Base-by-base conservation (phyloP, 169 alveolate species). In the Eimeria acervulina region DNA sequence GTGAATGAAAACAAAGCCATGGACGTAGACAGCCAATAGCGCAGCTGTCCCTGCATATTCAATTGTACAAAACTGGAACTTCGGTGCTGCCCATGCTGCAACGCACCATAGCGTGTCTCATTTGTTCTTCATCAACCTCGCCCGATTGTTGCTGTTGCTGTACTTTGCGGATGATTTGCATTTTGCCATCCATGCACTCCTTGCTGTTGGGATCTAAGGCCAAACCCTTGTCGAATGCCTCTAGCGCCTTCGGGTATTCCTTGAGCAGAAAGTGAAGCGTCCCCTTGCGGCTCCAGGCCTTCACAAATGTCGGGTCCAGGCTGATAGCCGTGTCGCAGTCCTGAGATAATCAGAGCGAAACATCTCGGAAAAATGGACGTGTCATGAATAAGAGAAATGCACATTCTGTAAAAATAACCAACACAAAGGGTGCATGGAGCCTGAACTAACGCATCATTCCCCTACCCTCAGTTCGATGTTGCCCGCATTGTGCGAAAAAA, bases 211-310 rank as follows among this genome's bases (percentile, higher is more conserved):
- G 99, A 87, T 99, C 99, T 44, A 99, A 47, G 80, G 98, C 99
- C 74, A 99, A 96, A 3, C 99, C 99, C 96, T 98, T 97, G 91
- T 99, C 99, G 96, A 97, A 99, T 40, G 99, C 99, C 94, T 98
- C 99, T 89, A 99, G 90, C 38, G 99, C 99, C 97, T 99, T 99
- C 97, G 99, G 99, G 95, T 98, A 99, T 95, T 99, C 99, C 97
- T 99, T 99, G 99, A 99, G 97, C 76, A 98, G 95, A 95, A 96
- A 97, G 96, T 99, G 99, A 76, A 98, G 96, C 74, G 97, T 98
- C 42, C 99, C 99, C 97, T 99, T 99, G 85, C 99, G 97, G 63
- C 98, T 97, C 98, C 99, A 99, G 13, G 99, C 99, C 97, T 99
- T 99, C 47, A 99, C 99, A 95, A 99, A 99, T 33, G 97, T 97